Evolutionary conservation across 257 asterid species (phyloP).

Genomic region (Solanum habrochaites): DNA sequence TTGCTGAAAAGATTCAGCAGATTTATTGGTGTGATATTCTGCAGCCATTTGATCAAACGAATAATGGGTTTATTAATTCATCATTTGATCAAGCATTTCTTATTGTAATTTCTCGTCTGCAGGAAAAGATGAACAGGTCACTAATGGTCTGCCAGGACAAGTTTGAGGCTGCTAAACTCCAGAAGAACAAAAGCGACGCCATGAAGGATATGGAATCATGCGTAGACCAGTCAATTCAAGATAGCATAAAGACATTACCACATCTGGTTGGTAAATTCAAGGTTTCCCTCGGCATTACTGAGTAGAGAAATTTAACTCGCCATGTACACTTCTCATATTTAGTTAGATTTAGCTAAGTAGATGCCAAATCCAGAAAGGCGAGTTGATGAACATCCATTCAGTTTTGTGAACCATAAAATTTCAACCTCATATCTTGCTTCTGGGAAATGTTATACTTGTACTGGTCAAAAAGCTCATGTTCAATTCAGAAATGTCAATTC

Average conservation of each 20-base stretch:
- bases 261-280: slow-evolving; percentile 61
- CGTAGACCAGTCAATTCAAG: slow-evolving; percentile 53
- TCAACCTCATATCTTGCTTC: not conserved
- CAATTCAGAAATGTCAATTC: not conserved
- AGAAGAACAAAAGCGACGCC: slow-evolving; percentile 24
- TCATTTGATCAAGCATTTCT: not conserved
- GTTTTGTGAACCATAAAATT: not conserved
- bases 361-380: not conserved
- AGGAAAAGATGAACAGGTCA: slow-evolving; percentile 70
- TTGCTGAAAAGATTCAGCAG: not conserved
- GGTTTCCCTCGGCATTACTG: slow-evolving; percentile 24
- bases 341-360: not conserved
- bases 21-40: not conserved
- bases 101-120: not conserved
- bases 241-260: slow-evolving; percentile 52
- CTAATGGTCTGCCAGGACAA: slow-evolving; percentile 84
- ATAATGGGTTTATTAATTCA: not conserved
- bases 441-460: not conserved
- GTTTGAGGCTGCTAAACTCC: slow-evolving; percentile 58
- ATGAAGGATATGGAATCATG: slow-evolving; percentile 56
- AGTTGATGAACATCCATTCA: not conserved
- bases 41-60: not conserved
- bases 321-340: not conserved
- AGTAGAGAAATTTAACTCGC: not conserved
- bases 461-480: not conserved